These are phyloP conservation scores for Curvularia verruculosa DNA, from an alignment of 2,329 filamentous ascomycete genomes.

Conservation along the genomic window DNA sequence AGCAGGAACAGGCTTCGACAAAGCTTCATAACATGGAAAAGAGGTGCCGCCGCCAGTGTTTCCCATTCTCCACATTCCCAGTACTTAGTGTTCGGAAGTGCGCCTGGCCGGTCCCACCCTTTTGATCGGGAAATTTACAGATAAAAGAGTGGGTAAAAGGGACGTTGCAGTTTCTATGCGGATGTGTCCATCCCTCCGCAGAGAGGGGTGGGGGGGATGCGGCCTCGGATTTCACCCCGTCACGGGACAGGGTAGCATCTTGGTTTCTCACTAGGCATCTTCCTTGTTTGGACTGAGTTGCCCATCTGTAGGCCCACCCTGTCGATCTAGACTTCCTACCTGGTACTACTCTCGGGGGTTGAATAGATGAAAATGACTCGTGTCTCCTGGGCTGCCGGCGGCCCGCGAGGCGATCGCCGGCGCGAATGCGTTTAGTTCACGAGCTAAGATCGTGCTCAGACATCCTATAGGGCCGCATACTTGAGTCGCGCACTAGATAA, in stretches of 20 bases:
- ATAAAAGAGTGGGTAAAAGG: not conserved
- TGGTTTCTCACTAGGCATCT: not conserved
- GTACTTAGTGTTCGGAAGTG: not conserved
- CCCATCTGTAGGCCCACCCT: not conserved
- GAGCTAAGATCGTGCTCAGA: not conserved
- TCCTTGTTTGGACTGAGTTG: not conserved
- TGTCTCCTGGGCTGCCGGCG: not conserved
- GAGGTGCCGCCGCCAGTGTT: not conserved
- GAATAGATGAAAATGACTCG: not conserved
- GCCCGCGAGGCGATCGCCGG: not conserved
- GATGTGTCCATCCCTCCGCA: not conserved
- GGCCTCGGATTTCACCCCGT: not conserved
- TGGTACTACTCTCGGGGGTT: not conserved
- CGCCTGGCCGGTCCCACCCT: not conserved
- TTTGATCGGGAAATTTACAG: not conserved
- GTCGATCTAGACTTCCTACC: not conserved
- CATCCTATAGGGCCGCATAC: not conserved
- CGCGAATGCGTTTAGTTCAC: not conserved
- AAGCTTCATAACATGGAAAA: not conserved
- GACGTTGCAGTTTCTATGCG: not conserved
- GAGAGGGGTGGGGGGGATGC: too few relatives aligned
- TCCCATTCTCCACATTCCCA: not conserved
- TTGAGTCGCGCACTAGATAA: not conserved
- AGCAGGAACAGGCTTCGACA: not conserved
- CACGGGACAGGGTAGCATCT: not conserved